Evolutionary conservation across 805 yeast genomes (phyloP), one percentile per base, ranked within the genome.

Genomic region (Kregervanrija pseudodelftensis): DNA sequence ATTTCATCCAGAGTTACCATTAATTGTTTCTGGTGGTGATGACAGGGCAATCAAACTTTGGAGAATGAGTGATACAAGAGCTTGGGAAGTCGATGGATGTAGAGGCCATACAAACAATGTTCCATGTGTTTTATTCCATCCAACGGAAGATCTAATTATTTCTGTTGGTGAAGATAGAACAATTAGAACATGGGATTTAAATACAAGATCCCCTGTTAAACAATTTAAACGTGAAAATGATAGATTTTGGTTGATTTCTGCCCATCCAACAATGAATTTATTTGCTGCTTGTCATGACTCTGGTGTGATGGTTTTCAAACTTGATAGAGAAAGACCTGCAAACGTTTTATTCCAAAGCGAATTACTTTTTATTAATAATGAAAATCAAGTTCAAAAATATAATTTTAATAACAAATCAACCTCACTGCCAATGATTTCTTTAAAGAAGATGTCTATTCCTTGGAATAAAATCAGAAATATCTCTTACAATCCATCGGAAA

Each of bases 1-100:
- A 11, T 95, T 95, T 79, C 99, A 93, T 64, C 99, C 99, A 39
- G 88, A 91, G 17, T 74, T 89, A 61, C 98, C 98, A 11, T 74
- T 93, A 54, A 89, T 93, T 61, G 95, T 90, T 14, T 87, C 96
- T 13, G 95, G 91, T 57, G 95, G 95, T 64, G 99, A 93, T 64
- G 99, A 93, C 63, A 79, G 98, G 54, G 82, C 91, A 52, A 87
- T 93, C 46, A 91, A 91, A 66, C 72, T 95, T 52, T 93, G 99
- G 99, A 79, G 98, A 68, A 88, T 89, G 96, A 82, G 89, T 58
- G 96, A 93, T 54, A 81, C 95, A 33, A 88, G 90, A 67, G 99
- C 99, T 17, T 93, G 98, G 98, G 99, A 95, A 66, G 95, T 95
- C 48, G 99, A 93, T 63, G 86, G 97, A 28, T 91, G 97, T 66